Evolutionary conservation across 1,284 basidiomycete genomes (phyloP).

Genomic region (Mixia osmundae): DNA sequence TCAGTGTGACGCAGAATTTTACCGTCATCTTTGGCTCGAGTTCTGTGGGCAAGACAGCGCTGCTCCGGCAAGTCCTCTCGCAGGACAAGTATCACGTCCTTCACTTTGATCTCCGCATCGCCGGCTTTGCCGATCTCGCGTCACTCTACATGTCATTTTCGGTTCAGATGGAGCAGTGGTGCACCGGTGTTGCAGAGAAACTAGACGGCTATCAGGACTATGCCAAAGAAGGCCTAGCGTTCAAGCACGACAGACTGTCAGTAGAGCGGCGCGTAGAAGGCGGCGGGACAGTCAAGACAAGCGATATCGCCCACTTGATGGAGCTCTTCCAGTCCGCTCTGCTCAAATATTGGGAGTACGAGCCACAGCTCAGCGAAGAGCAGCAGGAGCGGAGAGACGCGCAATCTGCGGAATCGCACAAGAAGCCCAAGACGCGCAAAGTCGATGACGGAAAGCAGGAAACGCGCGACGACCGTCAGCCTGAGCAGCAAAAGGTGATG

Average conservation of each 20-base stretch:
- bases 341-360: slow-evolving; percentile 35
- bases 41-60: slow-evolving; percentile 50
- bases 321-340: slow-evolving; percentile 40
- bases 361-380: slow-evolving; percentile 7
- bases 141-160: slow-evolving; percentile 50
- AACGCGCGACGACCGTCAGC: neutral
- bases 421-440: slow-evolving; percentile 2
- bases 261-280: slow-evolving; percentile 37
- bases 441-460: neutral
- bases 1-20: slow-evolving; percentile 39
- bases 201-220: slow-evolving; percentile 46
- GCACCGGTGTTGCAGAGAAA: slow-evolving; percentile 35
- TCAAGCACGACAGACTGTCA: slow-evolving; percentile 54
- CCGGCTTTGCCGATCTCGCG: slow-evolving; percentile 51
- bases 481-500: neutral
- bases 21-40: slow-evolving; percentile 43
- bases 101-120: slow-evolving; percentile 56
- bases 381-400: slow-evolving; percentile 10
- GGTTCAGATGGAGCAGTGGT: slow-evolving; percentile 50
- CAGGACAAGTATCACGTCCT: slow-evolving; percentile 42
- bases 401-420: slow-evolving; percentile 13
- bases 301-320: slow-evolving; percentile 56
- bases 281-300: slow-evolving; percentile 33
- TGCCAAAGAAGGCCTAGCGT: slow-evolving; percentile 44
- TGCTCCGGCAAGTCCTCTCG: slow-evolving; percentile 48